Base-by-base conservation (phyloP, 2,329 filamentous ascomycete genomes). In the Emydomyces testavorans region DNA sequence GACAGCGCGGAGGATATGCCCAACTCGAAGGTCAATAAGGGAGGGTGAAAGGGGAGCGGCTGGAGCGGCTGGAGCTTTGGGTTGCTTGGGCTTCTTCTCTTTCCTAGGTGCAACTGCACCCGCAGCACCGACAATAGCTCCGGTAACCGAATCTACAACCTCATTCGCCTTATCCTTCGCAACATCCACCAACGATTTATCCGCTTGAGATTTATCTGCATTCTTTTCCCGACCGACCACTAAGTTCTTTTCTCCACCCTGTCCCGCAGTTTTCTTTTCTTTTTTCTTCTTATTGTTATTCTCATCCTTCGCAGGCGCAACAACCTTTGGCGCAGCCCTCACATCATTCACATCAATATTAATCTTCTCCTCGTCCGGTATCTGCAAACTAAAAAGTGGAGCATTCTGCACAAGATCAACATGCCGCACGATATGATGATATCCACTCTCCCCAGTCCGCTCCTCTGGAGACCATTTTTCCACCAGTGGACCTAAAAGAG, bases 241-340 rank as follows among this genome's bases (percentile, higher is more conserved):
- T 15, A 69, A 54, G 4, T 62, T 59, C 57, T 64, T 65, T 52
- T 59, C 50, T 53, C 52, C 28, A 41, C 34, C 39, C 15, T 21
- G 31, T 34, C 36, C 52, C 94, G 94, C 71, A 94, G 87, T 93
- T 82, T 94, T 89, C 75, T 93, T 94, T 82, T 94, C 85, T 75
- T 94, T 94, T 82, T 94, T 88, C 74, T 93, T 94, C 82, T 94
- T 95, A 69, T 90, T 78, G 40, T 83, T 80, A 76, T 95, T 89
- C 74, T 95, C 95, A 75, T 95, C 90, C 49, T 88, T 88, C 75
- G 93, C 94, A 59, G 84, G 80, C 57, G 94, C 88, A 53, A 90
- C 79, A 16, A 85, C 85, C 57, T 90, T 90, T 71, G 92, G 90
- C 58, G 89, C 82, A 65, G 88, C 89, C 54, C 86, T 76, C 51